Evolutionary conservation across 2,329 filamentous ascomycete genomes (phyloP), one percentile per base, ranked within the genome.

Genomic region (Rhynchosporium secalis): DNA sequence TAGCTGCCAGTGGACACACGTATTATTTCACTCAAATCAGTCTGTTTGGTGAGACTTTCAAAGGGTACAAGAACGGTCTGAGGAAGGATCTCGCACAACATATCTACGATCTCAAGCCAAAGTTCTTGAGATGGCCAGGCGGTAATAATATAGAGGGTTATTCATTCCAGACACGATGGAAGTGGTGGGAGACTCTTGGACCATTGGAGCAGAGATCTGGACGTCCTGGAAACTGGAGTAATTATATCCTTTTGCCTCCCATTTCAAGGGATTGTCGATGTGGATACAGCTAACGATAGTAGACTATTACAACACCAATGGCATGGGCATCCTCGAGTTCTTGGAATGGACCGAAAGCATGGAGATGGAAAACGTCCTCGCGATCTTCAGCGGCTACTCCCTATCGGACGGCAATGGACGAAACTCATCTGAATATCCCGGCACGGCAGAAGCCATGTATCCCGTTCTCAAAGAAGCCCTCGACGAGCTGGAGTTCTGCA

Each of bases 81-180:
- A 77, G 85, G 6, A 74, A 79, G 12, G 83, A 87, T 59, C 73
- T 88, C 57, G 81, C 79, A 0, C 77, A 83, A 61, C 78, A 80
- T 10, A 74, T 87, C 1, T 80, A 77, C 1, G 78, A 77, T 20
- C 70, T 86, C 3, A 79, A 82, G 47, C 80, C 82, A 0, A 79
- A 78, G 13, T 81, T 88, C 67, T 78, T 90, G 52, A 81, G 87
- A 13, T 83, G 88, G 64, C 86, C 87, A 0, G 87, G 87, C 4
- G 86, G 85, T 4, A 87, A 86, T 71, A 86, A 85, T 76, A 75
- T 87, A 56, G 71, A 70, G 65, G 68, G 65, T 20, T 68, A 72
- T 68, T 64, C 64, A 31, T 67, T 66, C 61, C 65, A 67, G 54
- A 62, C 62, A 54, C 46, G 66, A 40, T 75, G 71, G 72, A 67